Evolutionary conservation across 441 rosid species (phyloP).

Genomic region (Melastoma candidum): DNA sequence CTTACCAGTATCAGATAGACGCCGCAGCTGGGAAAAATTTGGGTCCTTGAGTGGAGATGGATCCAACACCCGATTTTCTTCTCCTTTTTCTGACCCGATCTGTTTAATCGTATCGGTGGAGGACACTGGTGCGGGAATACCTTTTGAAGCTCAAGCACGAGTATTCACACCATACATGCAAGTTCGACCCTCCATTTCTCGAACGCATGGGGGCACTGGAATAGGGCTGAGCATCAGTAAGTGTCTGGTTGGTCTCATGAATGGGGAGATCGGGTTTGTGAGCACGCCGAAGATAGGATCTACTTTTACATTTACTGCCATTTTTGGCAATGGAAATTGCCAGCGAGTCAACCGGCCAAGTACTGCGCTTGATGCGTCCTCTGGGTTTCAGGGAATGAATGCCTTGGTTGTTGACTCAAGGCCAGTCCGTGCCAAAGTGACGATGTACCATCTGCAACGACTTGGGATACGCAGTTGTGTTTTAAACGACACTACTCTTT

Average conservation of each 20-base stretch:
- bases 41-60: conserved; percentile 41
- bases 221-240: conserved; percentile 97
- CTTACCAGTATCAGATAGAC: conserved; percentile 61
- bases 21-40: conserved; percentile 62
- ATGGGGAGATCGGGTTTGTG: conserved; percentile 79
- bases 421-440: conserved; percentile 56
- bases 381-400: conserved; percentile 58
- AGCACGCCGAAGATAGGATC: conserved; percentile 69
- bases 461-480: conserved; percentile 51
- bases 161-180: conserved; percentile 92
- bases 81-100: conserved; percentile 28
- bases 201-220: conserved; percentile 90
- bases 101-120: conserved; percentile 76
- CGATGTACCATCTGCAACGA: conserved; percentile 71
- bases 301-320: conserved; percentile 84
- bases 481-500: conserved; percentile 26
- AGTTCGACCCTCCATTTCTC: conserved; percentile 76
- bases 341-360: conserved; percentile 37
- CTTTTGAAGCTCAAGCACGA: conserved; percentile 81
- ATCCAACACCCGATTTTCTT: conserved; percentile 13
- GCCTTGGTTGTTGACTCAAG: conserved; percentile 70
- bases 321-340: conserved; percentile 39
- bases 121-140: conserved; percentile 92
- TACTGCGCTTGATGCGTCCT: conserved; percentile 12
- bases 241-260: conserved; percentile 74